Base-by-base conservation (phyloP, 208 protist species). In the Sergeia podlipaevii region DNA sequence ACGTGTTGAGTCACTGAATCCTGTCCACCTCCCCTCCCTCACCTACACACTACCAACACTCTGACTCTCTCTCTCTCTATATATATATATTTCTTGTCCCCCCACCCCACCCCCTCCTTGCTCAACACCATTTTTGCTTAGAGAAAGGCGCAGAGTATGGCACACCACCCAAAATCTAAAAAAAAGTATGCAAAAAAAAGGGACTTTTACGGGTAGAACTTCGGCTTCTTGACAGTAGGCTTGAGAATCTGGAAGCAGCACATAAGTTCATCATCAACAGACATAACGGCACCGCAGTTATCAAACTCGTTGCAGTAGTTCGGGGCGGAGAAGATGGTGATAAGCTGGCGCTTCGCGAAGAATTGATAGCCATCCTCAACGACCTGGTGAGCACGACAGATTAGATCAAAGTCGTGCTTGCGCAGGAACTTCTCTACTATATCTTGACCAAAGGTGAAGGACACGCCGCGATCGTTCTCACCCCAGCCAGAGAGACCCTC, bases 261-360 rank as follows among this genome's bases (percentile, higher is more conserved):
- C 85, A 98, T 98, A n/a, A 99, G 83, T 33, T 97, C 93, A 52
- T 94, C 95, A 64, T 99, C 97, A 4, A 99, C 97, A 18, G 85
- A 96, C 97, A 99, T 99, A 75, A 99, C 98, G 4, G 98, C 98
- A 11, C 98, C 99, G 28, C 97, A 99, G 89, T 99, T 99, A 54
- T 97, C 90, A 77, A 99, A 99, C 46, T 96, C 86, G 69, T 99
- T 98, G 50, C 98, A 97, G 75, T 99, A 99, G 74, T 99, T 99
- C 4, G 97, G 98, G 2, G 97, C 97, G 20, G 96, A 98, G 65
- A 99, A 99, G 43, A 99, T 95, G 18, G 96, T 98, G 59, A 99
- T 99, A 15, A 99, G 89, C 55, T 89, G 77, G 20, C 74, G 70
- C 64, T 97, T 97, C 15, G 83, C 82, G 67, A 99, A 98, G 76